phyloP scores from a whole-genome alignment of 257 asterid genomes.

The Eustoma russellianum region DNA sequence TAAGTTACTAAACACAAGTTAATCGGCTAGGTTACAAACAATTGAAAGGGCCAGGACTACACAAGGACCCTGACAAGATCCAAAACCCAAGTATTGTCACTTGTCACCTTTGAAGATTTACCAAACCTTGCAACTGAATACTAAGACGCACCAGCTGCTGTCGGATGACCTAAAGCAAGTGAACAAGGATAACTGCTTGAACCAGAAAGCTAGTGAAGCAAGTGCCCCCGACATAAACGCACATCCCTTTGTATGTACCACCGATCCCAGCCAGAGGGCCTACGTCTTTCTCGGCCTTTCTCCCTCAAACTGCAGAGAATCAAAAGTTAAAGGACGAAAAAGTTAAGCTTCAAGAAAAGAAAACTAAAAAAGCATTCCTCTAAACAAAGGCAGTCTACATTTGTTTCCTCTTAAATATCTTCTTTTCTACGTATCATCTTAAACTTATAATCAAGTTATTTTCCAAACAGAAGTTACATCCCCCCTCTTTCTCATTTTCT shows the following conservation, averaged over 20 bases:
- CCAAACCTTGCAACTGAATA: no score
- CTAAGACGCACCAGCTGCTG: no score
- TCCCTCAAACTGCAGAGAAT: constrained; percentile 37
- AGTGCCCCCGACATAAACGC: no score
- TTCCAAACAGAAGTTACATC: not conserved
- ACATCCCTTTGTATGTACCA: constrained; percentile 7
- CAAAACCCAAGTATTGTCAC: no score
- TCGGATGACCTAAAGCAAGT: no score
- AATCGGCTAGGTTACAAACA: no score
- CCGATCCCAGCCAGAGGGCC: constrained; percentile 96
- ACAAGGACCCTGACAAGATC: no score
- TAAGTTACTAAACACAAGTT: no score
- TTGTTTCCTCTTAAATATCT: not conserved
- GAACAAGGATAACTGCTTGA: no score
- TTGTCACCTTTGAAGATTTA: no score
- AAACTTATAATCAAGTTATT: not conserved
- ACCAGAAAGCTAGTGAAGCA: no score
- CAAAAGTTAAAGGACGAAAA: not conserved
- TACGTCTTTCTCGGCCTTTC: constrained; percentile 58
- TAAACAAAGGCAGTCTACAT: not conserved
- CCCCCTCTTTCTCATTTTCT: not conserved
- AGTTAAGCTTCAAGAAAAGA: not conserved
- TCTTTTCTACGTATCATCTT: not conserved
- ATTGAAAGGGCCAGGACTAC: no score
- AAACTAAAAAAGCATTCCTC: not conserved